phyloP scores from a whole-genome alignment of 768 basidiomycete species.

The Tricholoma sp. region DNA sequence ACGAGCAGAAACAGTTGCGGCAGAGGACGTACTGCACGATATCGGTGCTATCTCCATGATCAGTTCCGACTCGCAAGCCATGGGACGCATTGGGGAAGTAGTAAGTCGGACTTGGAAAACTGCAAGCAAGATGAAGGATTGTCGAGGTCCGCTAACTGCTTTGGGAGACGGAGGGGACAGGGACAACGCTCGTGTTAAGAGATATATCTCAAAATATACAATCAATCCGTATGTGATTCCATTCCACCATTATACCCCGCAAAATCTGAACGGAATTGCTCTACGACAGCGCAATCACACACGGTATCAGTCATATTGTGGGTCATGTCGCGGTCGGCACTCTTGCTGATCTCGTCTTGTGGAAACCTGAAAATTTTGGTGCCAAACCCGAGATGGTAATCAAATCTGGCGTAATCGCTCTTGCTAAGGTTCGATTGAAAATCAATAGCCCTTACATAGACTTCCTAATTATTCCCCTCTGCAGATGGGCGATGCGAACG shows the following conservation, averaged over 20 bases:
- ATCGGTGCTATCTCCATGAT: conserved; percentile 95
- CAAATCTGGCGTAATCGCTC: conserved; percentile 91
- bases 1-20: conserved; percentile 93
- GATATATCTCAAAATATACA: conserved; percentile 95
- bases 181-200: conserved; percentile 90
- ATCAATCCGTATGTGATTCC: conserved; percentile 79
- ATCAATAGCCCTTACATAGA: too few species aligned
- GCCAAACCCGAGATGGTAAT: conserved; percentile 90
- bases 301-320: conserved; percentile 84
- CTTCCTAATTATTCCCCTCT: conserved; percentile 2
- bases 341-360: conserved; percentile 91
- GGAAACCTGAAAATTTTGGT: conserved; percentile 94
- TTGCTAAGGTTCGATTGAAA: conserved; percentile 62
- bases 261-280: neutral
- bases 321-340: conserved; percentile 80
- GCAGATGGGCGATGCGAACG: conserved; percentile 97
- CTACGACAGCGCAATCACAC: conserved; percentile 73
- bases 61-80: conserved; percentile 94
- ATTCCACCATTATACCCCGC: neutral
- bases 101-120: conserved; percentile 92
- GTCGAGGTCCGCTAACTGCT: conserved; percentile 64
- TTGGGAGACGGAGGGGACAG: conserved; percentile 66
- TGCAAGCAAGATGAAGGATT: conserved; percentile 87
- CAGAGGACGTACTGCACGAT: conserved; percentile 94
- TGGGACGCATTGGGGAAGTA: conserved; percentile 98